Evolutionary conservation across 495 filamentous ascomycete genomes (phyloP).

Genomic region (Tuber indicum): DNA sequence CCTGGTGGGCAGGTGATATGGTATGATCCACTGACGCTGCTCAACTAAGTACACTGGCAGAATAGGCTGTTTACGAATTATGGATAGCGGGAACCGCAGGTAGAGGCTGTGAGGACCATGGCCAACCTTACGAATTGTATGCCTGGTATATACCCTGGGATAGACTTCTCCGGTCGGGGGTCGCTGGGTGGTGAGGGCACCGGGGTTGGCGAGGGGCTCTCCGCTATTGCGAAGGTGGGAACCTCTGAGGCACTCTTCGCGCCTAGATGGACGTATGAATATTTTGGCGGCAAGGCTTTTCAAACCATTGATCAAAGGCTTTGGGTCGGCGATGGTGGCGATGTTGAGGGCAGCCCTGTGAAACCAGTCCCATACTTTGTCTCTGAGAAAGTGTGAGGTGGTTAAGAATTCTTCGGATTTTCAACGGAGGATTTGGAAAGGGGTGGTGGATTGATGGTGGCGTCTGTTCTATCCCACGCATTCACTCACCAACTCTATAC

Average conservation of each 20-base stretch:
- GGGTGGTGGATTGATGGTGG: constrained; percentile 30
- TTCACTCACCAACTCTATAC: background rate
- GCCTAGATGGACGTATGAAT: constrained; percentile 48
- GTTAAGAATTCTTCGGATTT: constrained; percentile 44
- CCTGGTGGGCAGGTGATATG: too few species aligned
- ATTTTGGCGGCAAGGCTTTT: constrained; percentile 42
- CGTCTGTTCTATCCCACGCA: constrained; percentile 2
- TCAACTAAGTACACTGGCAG: constrained; percentile 46
- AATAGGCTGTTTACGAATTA: constrained; percentile 49
- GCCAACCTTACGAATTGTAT: constrained; percentile 27
- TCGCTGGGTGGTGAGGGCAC: constrained; percentile 29
- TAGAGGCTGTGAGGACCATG: constrained; percentile 33
- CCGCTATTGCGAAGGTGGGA: constrained; percentile 38
- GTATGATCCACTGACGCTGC: constrained; percentile 46
- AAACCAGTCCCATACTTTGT: constrained; percentile 23
- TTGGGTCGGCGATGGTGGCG: constrained; percentile 42
- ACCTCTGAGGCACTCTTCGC: constrained; percentile 46
- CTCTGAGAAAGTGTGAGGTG: constrained; percentile 34
- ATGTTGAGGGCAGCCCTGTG: background rate
- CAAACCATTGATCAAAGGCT: constrained; percentile 42
- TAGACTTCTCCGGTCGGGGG: constrained; percentile 43
- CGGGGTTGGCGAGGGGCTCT: constrained; percentile 38
- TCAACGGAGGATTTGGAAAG: constrained; percentile 43
- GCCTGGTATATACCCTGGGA: constrained; percentile 42
- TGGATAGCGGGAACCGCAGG: constrained; percentile 41